Conservation (phyloP, 768 basidiomycete species). For the Boletellus emodensis region DNA sequence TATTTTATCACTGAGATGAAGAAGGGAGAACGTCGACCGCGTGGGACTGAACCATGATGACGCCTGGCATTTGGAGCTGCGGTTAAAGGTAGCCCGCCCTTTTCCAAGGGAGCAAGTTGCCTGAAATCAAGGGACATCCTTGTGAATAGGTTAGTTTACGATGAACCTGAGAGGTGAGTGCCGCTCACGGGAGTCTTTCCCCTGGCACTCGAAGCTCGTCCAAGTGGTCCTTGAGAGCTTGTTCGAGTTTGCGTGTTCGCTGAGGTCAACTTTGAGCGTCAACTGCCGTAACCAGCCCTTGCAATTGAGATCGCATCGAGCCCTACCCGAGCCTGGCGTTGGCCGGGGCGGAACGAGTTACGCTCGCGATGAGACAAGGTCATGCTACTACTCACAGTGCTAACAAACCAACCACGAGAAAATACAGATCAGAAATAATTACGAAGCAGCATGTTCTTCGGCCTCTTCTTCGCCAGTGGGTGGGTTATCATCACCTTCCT, state of each 20-base stretch:
- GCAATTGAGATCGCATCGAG: too few species aligned
- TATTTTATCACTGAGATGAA: slow-evolving; percentile 17
- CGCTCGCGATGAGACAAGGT: background rate
- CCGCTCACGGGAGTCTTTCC: background rate
- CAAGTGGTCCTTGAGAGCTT: background rate
- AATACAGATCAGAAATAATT: slow-evolving; percentile 7
- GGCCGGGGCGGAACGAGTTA: too few species aligned
- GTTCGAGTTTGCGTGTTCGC: background rate
- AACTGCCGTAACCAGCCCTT: too few species aligned
- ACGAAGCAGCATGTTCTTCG: slow-evolving; percentile 16
- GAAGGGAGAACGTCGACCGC: background rate
- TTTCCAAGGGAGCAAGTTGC: slow-evolving; percentile 11
- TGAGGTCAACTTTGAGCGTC: background rate
- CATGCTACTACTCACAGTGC: background rate
- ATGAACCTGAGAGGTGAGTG: background rate
- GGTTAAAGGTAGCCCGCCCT: slow-evolving; percentile 19
- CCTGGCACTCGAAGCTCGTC: background rate
- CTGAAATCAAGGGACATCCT: slow-evolving; percentile 11
- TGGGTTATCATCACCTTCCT: slow-evolving; percentile 21
- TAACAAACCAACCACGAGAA: slow-evolving; percentile 4
- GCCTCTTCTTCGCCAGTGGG: slow-evolving; percentile 15
- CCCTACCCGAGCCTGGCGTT: too few species aligned
- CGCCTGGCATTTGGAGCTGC: background rate
- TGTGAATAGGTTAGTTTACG: background rate
- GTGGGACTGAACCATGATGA: background rate